A percentile compares a stretch with the other conserved stretches of the same genome.
phyloP scores from a whole-genome alignment of 2,329 filamentous ascomycete genomes.

The Zymoseptoria crescenta region DNA sequence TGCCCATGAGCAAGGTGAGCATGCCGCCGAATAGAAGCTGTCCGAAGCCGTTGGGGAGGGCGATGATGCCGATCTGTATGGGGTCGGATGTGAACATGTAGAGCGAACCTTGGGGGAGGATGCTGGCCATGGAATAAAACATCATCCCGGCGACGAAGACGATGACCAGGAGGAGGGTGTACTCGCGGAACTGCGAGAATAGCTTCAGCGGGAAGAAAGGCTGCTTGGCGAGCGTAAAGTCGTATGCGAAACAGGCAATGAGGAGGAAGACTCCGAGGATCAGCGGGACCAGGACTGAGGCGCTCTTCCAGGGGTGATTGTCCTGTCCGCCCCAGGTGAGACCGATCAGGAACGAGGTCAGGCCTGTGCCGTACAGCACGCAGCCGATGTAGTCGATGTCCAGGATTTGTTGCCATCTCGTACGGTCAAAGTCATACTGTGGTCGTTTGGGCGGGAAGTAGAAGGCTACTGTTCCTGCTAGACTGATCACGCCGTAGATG shows the following conservation, averaged over 20 bases:
- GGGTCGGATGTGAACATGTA: slow-evolving; percentile 4
- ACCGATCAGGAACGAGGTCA: neutral
- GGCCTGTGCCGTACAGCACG: neutral
- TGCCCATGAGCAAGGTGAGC: neutral
- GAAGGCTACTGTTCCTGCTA: slow-evolving; percentile 4
- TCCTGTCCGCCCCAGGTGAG: neutral
- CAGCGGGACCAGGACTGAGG: slow-evolving; percentile 3
- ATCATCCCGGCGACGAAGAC: slow-evolving; percentile 9
- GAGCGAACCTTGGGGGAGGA: slow-evolving; percentile 5
- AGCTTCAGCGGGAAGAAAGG: slow-evolving; percentile 7
- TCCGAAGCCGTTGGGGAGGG: neutral
- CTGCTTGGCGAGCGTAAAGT: slow-evolving; percentile 4
- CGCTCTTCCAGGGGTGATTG: slow-evolving; percentile 4
- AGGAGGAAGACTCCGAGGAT: slow-evolving; percentile 5
- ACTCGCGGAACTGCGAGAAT: slow-evolving; percentile 9
- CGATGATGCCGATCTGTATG: slow-evolving; percentile 7
- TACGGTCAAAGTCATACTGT: neutral
- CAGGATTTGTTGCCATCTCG: neutral
- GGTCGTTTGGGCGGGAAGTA: slow-evolving; percentile 6
- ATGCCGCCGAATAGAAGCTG: neutral
- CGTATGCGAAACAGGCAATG: slow-evolving; percentile 4
- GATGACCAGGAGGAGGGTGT: slow-evolving; percentile 3
- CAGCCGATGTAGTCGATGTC: neutral
- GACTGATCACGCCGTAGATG: slow-evolving; percentile 3
- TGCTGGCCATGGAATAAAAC: slow-evolving; percentile 4